Evolutionary conservation across 305 asterid species (phyloP), one percentile per base, ranked within the genome.

Genomic region (Lippia alba): DNA sequence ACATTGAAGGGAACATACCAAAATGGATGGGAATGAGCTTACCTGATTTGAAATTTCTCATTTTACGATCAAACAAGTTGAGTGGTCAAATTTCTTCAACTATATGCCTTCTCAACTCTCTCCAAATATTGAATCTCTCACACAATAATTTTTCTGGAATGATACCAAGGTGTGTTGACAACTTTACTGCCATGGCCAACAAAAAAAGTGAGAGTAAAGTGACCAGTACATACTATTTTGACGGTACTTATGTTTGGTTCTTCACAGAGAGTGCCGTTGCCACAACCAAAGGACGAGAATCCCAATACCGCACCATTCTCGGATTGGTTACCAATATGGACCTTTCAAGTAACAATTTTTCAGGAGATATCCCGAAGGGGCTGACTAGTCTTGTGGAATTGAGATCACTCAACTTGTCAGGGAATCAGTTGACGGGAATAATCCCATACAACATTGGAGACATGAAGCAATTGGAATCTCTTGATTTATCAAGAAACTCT

Each of bases 61-160:
- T 60, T 49, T 39, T 83, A 7, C 51, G 70, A 53, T 67, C 82
- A 0, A 84, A 84, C 78, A 56, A 67, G 55, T 64, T 84, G 33
- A 64, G 50, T 15, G 87, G 84, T 17, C n/a, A 58, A 4, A 57
- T 85, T 36, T 16, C 85, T 50, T 24, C 68, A 0, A 33, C 20
- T 36, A 39, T 85, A 8, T 78, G 83, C 62, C 30, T 24, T 3
- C 30, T 24, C 30, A 24, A 24, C 30, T 24, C 30, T 24, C 30
- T 84, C 16, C 85, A 84, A 65, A 56, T 76, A 24, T 61, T 85
- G 77, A 85, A 85, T 69, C 68, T 82, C 10, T 64, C 89, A 0
- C 9, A 60, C 77, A 81, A 78, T 60, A 16, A 24, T 0, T 55
- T 79, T 7, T 73, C 66, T 18, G 85, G 88, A 36, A 30, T 19